A percentile compares a stretch with the other conserved stretches of the same genome.
phyloP scores from a whole-genome alignment of 169 alveolate genomes.

The Prorocentrum cordatum region DNA sequence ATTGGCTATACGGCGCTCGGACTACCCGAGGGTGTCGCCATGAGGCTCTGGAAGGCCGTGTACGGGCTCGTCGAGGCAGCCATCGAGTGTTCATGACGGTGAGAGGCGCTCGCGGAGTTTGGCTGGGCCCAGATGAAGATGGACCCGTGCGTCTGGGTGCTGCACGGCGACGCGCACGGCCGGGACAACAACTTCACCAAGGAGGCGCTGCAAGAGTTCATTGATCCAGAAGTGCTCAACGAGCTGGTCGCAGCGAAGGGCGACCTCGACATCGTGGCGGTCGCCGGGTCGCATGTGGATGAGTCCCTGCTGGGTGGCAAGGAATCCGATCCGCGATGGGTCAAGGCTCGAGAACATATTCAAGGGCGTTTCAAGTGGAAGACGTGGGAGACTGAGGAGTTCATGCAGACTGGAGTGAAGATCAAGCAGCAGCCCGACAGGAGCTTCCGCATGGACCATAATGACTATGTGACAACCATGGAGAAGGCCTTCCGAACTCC shows the following conservation, averaged over 20 bases:
- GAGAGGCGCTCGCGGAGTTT: not conserved
- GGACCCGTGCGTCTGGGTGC: constrained; percentile 18
- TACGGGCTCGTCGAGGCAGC: constrained; percentile 6
- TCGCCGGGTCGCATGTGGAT: not conserved
- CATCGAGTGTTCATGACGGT: not conserved
- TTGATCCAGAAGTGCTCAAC: no score
- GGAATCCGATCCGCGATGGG: not conserved
- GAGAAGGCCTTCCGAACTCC: no score
- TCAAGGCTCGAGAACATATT: not conserved
- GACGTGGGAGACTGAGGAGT: not conserved
- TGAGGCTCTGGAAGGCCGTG: not conserved
- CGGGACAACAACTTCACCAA: no score
- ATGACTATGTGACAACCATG: no score
- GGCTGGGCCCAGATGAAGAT: not conserved
- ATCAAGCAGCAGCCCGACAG: not conserved
- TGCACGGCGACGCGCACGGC: not conserved
- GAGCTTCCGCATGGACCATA: no score
- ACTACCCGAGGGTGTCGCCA: not conserved
- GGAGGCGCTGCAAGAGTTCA: no score
- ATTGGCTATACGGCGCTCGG: not conserved
- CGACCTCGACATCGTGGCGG: not conserved
- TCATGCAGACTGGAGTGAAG: not conserved
- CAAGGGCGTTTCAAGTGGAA: not conserved
- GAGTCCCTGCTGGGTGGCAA: not conserved
- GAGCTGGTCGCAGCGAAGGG: no score